Conservation (phyloP, 1,139 yeast species). For the Hemisphaericaspora subhashii region DNA sequence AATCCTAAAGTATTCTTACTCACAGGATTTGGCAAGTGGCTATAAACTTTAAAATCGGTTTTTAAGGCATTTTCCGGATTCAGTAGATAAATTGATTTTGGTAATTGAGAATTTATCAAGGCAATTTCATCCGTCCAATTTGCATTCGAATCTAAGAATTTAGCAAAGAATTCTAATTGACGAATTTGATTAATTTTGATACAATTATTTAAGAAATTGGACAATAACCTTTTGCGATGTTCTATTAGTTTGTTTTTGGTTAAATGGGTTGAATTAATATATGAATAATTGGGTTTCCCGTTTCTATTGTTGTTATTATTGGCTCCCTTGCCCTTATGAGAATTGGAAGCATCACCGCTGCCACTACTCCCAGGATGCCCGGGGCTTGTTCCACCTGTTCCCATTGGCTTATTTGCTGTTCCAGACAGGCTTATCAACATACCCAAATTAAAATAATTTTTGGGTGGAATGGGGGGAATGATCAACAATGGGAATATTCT, state of each 20-base stretch:
- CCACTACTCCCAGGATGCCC: background rate
- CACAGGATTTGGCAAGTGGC: conserved; percentile 63
- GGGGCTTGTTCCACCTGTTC: background rate
- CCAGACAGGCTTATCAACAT: conserved; percentile 29
- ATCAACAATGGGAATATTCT: conserved; percentile 79
- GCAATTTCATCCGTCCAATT: conserved; percentile 65
- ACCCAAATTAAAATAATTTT: conserved; percentile 55
- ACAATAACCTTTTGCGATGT: conserved; percentile 73
- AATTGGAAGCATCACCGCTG: background rate
- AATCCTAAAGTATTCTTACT: conserved; percentile 30
- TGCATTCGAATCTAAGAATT: conserved; percentile 82
- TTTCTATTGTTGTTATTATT: conserved; percentile 5
- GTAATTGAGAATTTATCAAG: conserved; percentile 39
- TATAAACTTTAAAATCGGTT: conserved; percentile 55
- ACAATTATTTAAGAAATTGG: conserved; percentile 79
- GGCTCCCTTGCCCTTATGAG: background rate
- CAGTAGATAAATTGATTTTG: conserved; percentile 49
- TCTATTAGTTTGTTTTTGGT: conserved; percentile 46
- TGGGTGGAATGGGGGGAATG: conserved; percentile 94
- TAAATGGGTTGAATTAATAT: conserved; percentile 46
- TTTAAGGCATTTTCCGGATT: conserved; percentile 55
- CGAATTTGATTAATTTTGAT: conserved; percentile 55
- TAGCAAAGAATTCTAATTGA: conserved; percentile 62
- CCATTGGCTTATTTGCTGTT: too few relatives aligned
- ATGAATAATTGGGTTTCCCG: conserved; percentile 28